Conservation (phyloP, 2,329 filamentous ascomycete species). For the Ophiocordyceps camponoti-floridani region DNA sequence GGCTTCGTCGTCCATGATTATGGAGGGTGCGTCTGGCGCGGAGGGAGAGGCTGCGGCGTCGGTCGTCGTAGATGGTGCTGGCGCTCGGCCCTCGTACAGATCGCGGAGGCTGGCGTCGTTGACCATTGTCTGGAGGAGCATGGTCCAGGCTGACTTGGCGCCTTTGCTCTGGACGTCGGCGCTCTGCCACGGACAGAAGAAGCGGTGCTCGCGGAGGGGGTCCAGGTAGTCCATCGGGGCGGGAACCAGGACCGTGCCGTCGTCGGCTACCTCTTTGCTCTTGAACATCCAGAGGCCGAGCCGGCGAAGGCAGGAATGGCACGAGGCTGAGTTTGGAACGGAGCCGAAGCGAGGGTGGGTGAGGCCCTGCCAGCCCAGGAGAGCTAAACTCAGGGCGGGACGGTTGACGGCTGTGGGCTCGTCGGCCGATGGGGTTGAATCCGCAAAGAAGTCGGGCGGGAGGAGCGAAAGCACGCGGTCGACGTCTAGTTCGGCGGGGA, state of each 20-base stretch:
- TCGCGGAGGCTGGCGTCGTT: constrained; percentile 38
- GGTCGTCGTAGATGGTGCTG: constrained; percentile 4
- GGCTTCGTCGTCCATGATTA: constrained; percentile 12
- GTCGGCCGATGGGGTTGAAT: constrained; percentile 15
- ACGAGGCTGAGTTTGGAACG: constrained; percentile 58
- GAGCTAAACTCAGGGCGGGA: constrained; percentile 47
- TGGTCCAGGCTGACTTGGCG: constrained; percentile 33
- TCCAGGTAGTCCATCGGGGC: constrained; percentile 51
- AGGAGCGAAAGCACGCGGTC: constrained; percentile 31
- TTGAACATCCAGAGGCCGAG: constrained; percentile 91
- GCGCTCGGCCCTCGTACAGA: constrained; percentile 14
- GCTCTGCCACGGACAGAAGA: constrained; percentile 72
- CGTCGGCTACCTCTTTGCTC: constrained; percentile 45
- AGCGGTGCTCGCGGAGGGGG: constrained; percentile 54
- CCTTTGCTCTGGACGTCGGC: constrained; percentile 35
- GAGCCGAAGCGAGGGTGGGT: constrained; percentile 34
- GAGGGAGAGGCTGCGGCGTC: constrained; percentile 2
- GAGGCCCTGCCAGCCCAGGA: constrained; percentile 62
- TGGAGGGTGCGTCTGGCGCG: constrained; percentile 2
- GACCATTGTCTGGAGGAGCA: constrained; percentile 33
- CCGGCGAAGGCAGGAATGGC: constrained; percentile 71
- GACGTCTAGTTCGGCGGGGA: constrained; percentile 33
- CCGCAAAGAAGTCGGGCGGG: constrained; percentile 34
- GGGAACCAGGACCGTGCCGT: constrained; percentile 33
- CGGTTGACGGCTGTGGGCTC: constrained; percentile 28